Evolutionary conservation across 169 alveolate species (phyloP).

Genomic region (Besnoitia besnoiti): DNA sequence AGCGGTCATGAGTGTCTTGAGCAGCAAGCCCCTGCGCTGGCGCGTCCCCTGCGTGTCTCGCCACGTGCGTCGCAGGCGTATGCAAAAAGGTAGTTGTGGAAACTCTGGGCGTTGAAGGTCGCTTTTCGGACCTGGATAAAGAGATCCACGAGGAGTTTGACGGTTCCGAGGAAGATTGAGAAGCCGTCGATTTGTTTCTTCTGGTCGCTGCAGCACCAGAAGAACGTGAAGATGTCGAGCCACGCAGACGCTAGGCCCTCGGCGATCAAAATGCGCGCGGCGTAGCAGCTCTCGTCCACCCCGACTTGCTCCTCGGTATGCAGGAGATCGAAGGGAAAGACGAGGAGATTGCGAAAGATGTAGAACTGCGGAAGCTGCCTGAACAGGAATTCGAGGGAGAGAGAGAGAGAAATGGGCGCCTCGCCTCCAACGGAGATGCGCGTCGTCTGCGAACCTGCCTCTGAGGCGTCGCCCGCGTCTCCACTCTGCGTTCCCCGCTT

Average conservation of each 20-base stretch:
- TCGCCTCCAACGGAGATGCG: neutral
- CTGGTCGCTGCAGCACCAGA: neutral
- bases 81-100: too few species aligned
- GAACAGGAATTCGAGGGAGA: neutral
- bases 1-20: too few species aligned
- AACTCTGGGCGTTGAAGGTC: too few species aligned
- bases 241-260: slow-evolving; percentile 19
- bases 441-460: neutral
- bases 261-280: slow-evolving; percentile 37
- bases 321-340: slow-evolving; percentile 44
- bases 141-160: slow-evolving; percentile 43
- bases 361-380: slow-evolving; percentile 37
- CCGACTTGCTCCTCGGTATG: slow-evolving; percentile 23
- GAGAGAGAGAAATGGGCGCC: neutral
- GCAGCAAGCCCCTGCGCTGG: too few species aligned
- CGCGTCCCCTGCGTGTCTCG: too few species aligned
- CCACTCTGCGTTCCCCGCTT: too few species aligned
- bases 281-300: neutral
- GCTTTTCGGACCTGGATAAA: slow-evolving; percentile 33
- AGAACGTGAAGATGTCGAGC: slow-evolving; percentile 28
- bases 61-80: too few species aligned
- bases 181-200: neutral
- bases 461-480: too few species aligned
- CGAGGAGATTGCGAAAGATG: slow-evolving; percentile 41
- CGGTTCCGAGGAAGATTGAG: neutral